phyloP scores from a whole-genome alignment of 331 rosid genomes.

The Prunus yedoensis region DNA sequence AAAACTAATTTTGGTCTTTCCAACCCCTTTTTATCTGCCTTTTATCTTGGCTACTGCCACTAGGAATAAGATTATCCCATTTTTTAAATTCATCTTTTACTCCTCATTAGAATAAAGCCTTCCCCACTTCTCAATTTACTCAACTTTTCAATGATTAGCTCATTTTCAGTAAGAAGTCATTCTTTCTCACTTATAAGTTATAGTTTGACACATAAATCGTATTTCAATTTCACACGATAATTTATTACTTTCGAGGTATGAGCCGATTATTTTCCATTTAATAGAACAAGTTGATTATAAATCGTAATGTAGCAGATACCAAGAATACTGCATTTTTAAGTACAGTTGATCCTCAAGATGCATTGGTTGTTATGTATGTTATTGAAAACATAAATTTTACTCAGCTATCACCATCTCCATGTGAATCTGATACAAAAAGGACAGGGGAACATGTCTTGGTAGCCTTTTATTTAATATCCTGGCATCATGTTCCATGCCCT shows the following conservation, averaged over 20 bases:
- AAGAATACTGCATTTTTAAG: not conserved
- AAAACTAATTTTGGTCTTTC: not conserved
- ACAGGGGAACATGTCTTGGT: constrained; percentile 2
- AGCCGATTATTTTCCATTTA: too few species aligned
- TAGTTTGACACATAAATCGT: too few species aligned
- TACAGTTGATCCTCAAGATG: constrained; percentile 1
- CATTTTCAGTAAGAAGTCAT: too few species aligned
- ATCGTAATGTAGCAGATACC: not conserved
- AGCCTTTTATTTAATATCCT: constrained; percentile 7
- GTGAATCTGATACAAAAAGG: constrained; percentile 27
- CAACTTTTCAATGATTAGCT: too few species aligned
- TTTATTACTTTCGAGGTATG: too few species aligned
- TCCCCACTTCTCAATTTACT: not conserved
- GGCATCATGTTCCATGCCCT: constrained; percentile 33
- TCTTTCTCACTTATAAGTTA: too few species aligned
- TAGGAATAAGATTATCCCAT: not conserved
- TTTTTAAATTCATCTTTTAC: not conserved
- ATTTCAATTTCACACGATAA: too few species aligned
- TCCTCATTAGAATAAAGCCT: not conserved
- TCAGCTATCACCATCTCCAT: constrained; percentile 26
- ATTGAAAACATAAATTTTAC: not conserved
- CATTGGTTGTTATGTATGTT: not conserved
- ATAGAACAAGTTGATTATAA: not conserved
- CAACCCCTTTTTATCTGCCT: not conserved
- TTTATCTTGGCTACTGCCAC: not conserved